Conservation (phyloP, 805 yeast genomes). For the Metschnikowia dekortorum region DNA sequence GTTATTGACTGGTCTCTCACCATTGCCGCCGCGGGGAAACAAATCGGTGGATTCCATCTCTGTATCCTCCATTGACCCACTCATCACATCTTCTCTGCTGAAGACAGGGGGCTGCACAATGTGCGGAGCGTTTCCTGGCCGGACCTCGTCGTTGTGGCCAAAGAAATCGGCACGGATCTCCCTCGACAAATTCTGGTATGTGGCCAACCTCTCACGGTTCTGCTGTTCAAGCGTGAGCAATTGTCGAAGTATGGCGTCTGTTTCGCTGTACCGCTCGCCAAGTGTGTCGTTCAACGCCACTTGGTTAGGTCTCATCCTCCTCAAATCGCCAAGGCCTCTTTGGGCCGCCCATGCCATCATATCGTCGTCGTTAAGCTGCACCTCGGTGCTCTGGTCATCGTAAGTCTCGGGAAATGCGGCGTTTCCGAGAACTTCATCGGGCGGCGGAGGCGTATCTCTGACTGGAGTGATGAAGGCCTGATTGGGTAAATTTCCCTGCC, state of each 20-base stretch:
- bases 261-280: conserved; percentile 9
- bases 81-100: conserved; percentile 19
- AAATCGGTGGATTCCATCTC: conserved; percentile 29
- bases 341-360: conserved; percentile 22
- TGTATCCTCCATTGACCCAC: conserved; percentile 25
- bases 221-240: conserved; percentile 14
- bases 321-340: conserved; percentile 27
- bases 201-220: conserved; percentile 12
- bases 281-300: conserved; percentile 2
- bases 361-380: conserved; percentile 11
- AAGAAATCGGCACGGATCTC: conserved; percentile 7
- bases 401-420: conserved; percentile 7
- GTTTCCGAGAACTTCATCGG: conserved; percentile 11
- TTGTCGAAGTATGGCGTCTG: conserved; percentile 16
- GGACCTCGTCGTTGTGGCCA: conserved; percentile 5
- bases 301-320: conserved; percentile 8
- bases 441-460: conserved; percentile 8
- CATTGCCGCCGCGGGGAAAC: conserved; percentile 16
- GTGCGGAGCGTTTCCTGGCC: conserved; percentile 37
- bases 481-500: not conserved
- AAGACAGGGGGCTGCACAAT: conserved; percentile 40
- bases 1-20: not conserved
- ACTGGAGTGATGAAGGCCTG: conserved; percentile 1
- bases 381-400: not conserved
- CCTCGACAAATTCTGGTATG: conserved; percentile 10